These are phyloP conservation scores for Hibiscus tridactylites DNA, from an alignment of 345 rosid species.

Conservation along the genomic window DNA sequence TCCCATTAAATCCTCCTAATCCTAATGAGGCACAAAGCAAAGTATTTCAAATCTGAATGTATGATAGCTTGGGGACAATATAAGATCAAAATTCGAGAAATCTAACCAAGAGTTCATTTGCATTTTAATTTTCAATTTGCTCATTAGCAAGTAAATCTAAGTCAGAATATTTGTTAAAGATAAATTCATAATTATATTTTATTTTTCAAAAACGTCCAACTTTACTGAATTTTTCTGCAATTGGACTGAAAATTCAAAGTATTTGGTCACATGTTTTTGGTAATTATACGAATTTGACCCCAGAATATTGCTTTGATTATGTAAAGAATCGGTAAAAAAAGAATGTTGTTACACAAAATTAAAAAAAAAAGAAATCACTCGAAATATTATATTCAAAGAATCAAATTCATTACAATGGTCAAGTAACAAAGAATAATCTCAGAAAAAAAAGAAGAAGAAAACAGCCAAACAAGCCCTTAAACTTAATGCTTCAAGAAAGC, in stretches of 20 bases:
- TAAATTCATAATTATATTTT: too few relatives aligned
- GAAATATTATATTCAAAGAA: not conserved
- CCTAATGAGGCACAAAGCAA: too few relatives aligned
- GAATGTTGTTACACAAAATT: not conserved
- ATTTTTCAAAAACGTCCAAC: too few relatives aligned
- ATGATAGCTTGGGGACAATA: too few relatives aligned
- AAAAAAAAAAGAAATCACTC: not conserved
- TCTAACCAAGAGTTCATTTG: too few relatives aligned
- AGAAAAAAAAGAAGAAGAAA: not conserved
- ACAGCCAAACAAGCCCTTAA: not conserved
- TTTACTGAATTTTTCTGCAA: too few relatives aligned
- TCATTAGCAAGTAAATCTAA: too few relatives aligned
- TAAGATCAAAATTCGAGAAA: too few relatives aligned
- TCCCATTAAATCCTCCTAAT: too few relatives aligned
- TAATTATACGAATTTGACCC: not conserved
- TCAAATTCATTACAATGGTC: not conserved
- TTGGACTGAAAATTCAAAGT: not conserved
- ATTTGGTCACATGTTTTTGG: not conserved
- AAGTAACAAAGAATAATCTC: not conserved
- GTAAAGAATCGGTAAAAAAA: not conserved
- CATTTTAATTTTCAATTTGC: too few relatives aligned
- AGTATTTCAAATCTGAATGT: too few relatives aligned
- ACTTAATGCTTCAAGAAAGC: conserved; percentile 19
- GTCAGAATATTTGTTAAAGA: too few relatives aligned
- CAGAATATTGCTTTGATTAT: not conserved